A percentile compares a stretch with the other conserved stretches of the same genome.
These are phyloP conservation scores for Septoria petroselini DNA, from an alignment of 2,329 filamentous ascomycete genomes.

Conservation along the genomic window DNA sequence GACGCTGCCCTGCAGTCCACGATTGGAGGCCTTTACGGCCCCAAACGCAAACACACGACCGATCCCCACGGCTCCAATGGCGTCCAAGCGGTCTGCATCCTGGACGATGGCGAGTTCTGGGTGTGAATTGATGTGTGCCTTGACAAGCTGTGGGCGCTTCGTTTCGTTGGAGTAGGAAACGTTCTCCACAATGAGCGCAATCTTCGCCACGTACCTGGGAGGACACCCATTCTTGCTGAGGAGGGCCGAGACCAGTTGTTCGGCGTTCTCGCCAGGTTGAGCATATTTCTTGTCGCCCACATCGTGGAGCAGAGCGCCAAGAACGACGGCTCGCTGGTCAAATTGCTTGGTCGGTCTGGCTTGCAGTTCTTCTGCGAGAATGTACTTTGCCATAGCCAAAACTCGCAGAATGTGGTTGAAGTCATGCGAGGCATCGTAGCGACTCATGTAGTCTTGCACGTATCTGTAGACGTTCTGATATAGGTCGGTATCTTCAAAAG, in stretches of 20 bases:
- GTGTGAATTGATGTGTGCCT: conserved; percentile 59
- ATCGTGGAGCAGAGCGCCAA: conserved; percentile 67
- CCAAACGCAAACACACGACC: conserved; percentile 74
- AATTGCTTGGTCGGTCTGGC: conserved; percentile 28
- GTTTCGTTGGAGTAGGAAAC: conserved; percentile 77
- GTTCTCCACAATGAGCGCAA: conserved; percentile 70
- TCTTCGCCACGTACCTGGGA: conserved; percentile 57
- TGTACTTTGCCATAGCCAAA: conserved; percentile 65
- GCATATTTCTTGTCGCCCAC: conserved; percentile 84
- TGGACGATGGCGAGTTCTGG: conserved; percentile 83
- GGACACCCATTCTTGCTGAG: conserved; percentile 58
- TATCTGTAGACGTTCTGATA: conserved; percentile 51
- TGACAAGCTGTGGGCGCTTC: conserved; percentile 59
- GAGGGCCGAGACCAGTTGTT: conserved; percentile 55
- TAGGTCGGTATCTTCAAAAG: conserved; percentile 34
- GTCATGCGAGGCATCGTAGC: conserved; percentile 84
- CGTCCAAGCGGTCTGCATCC: conserved; percentile 89
- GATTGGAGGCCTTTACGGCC: conserved; percentile 56
- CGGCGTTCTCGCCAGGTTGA: conserved; percentile 48
- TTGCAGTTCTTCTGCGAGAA: conserved; percentile 48
- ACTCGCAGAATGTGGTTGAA: conserved; percentile 82
- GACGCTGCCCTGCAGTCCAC: conserved; percentile 62
- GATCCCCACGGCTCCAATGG: conserved; percentile 81
- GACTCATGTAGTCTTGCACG: conserved; percentile 68
- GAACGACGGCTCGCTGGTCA: conserved; percentile 32